Percentiles rank a stretch among this genome's conserved stretches.
Conservation (phyloP, 2,329 filamentous ascomycete genomes). For the Metarhizium rileyi region DNA sequence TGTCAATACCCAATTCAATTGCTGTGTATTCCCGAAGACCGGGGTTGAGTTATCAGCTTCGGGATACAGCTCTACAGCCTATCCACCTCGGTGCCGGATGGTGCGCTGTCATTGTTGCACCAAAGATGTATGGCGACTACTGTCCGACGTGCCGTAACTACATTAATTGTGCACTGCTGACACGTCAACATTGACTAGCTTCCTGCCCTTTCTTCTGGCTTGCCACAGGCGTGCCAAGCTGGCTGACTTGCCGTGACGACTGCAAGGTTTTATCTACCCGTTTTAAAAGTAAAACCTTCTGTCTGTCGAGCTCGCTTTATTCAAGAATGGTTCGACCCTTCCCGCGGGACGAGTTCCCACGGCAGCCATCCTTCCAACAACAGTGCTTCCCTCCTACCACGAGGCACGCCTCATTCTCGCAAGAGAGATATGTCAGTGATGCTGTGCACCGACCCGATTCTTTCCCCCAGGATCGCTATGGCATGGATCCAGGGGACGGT, state of each 20-base stretch:
- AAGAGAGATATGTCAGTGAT: constrained; percentile 20
- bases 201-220: background rate
- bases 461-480: constrained; percentile 21
- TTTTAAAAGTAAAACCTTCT: background rate
- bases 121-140: background rate
- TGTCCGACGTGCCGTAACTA: background rate
- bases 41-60: background rate
- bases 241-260: background rate
- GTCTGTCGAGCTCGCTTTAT: background rate
- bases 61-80: background rate
- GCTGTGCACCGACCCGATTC: constrained; percentile 19
- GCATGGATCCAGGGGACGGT: constrained; percentile 17
- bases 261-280: background rate
- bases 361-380: constrained; percentile 19
- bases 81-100: background rate
- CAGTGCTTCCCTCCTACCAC: constrained; percentile 12
- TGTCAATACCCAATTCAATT: background rate
- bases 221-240: background rate
- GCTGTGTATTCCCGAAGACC: background rate
- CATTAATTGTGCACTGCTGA: background rate
- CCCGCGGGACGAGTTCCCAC: constrained; percentile 28
- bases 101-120: background rate
- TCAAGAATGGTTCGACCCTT: constrained; percentile 31
- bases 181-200: background rate
- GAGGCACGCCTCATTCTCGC: constrained; percentile 21